Evolutionary conservation across 805 yeast genomes (phyloP).

Genomic region (Nakazawaea pomicola): DNA sequence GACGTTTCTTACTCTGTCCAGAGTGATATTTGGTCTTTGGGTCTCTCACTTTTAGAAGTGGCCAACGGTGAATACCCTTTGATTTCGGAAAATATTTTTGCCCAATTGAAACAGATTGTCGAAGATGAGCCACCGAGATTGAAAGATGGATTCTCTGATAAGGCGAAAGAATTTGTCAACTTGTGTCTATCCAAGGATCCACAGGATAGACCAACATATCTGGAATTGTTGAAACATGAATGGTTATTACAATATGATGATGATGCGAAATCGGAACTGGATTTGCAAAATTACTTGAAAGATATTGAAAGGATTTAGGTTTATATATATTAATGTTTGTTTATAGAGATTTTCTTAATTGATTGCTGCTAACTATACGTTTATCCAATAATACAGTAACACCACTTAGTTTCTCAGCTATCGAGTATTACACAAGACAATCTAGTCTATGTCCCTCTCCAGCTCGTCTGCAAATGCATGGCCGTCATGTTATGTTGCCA

Average conservation of each 20-base stretch:
- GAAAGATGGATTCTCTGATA: slow-evolving; percentile 52
- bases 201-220: slow-evolving; percentile 73
- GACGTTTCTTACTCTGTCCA: slow-evolving; percentile 85
- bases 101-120: slow-evolving; percentile 94
- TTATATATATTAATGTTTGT: slow-evolving; percentile 18
- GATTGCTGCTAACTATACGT: background rate
- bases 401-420: too few relatives aligned
- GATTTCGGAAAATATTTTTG: slow-evolving; percentile 90
- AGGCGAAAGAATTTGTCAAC: slow-evolving; percentile 77
- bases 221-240: slow-evolving; percentile 69
- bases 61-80: slow-evolving; percentile 94
- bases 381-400: too few relatives aligned
- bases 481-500: too few relatives aligned
- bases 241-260: slow-evolving; percentile 63
- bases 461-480: too few relatives aligned
- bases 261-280: slow-evolving; percentile 26
- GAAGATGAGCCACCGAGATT: slow-evolving; percentile 88
- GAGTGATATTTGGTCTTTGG: slow-evolving; percentile 94
- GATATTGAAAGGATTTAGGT: slow-evolving; percentile 1
- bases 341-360: slow-evolving; percentile 16
- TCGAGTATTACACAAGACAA: too few relatives aligned
- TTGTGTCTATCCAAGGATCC: slow-evolving; percentile 80
- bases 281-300: slow-evolving; percentile 19
- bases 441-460: too few relatives aligned
- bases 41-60: slow-evolving; percentile 79